Percentiles rank a stretch among this genome's conserved stretches.
phyloP scores from a whole-genome alignment of 2,329 filamentous ascomycete species.

The Fusarium longipes region DNA sequence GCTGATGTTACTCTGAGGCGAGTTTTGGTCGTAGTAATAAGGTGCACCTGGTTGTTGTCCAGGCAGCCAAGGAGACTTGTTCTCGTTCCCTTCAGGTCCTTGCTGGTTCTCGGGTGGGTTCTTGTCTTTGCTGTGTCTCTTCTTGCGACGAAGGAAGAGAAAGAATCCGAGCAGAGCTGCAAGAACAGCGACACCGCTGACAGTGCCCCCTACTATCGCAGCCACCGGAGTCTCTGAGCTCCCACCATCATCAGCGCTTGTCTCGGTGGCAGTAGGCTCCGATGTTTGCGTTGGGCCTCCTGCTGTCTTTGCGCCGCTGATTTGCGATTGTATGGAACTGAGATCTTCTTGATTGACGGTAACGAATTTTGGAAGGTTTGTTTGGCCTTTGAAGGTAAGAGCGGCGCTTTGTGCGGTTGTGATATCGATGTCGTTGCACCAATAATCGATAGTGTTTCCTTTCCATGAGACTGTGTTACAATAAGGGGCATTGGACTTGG shows the following conservation, averaged over 20 bases:
- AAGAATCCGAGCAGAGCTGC: neutral
- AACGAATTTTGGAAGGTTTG: neutral
- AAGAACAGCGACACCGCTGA: slow-evolving; percentile 9
- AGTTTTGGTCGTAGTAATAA: slow-evolving; percentile 11
- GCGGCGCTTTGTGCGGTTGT: slow-evolving; percentile 20
- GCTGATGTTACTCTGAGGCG: neutral
- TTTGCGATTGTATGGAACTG: slow-evolving; percentile 3
- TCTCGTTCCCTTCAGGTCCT: neutral
- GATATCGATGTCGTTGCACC: slow-evolving; percentile 27
- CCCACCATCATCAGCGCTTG: neutral
- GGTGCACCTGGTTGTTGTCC: neutral
- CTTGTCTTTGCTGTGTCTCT: slow-evolving; percentile 7
- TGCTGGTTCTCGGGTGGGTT: neutral
- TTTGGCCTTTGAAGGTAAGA: slow-evolving; percentile 17
- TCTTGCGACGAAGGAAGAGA: slow-evolving; percentile 14
- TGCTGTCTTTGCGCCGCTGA: neutral
- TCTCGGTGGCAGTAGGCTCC: neutral
- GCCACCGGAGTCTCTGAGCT: slow-evolving; percentile 5
- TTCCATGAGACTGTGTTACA: slow-evolving; percentile 22
- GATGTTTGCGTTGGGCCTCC: slow-evolving; percentile 1
- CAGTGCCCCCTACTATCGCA: slow-evolving; percentile 24
- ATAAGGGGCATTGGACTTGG: neutral
- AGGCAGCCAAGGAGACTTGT: neutral
- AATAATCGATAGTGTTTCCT: slow-evolving; percentile 17
- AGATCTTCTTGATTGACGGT: slow-evolving; percentile 11